A percentile compares a stretch with the other conserved stretches of the same genome.
phyloP scores from a whole-genome alignment of 1,284 basidiomycete genomes.

The Ustilago trichophora region DNA sequence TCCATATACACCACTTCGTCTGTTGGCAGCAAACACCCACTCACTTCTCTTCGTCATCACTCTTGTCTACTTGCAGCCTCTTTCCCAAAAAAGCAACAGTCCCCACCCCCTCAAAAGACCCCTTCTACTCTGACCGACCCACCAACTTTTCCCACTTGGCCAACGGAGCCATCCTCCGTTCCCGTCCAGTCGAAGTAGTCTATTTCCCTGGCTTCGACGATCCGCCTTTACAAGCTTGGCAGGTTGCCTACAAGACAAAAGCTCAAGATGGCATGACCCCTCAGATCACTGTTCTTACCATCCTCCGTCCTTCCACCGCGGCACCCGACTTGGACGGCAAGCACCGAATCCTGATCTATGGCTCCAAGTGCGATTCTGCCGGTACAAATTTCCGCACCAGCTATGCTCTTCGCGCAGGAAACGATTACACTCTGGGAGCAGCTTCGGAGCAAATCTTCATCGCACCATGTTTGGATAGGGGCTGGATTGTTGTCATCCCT shows the following conservation, averaged over 20 bases:
- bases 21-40: neutral
- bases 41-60: too few relatives aligned
- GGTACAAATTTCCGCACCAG: constrained; percentile 42
- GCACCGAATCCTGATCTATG: constrained; percentile 29
- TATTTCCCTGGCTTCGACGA: constrained; percentile 47
- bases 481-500: constrained; percentile 54
- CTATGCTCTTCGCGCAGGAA: constrained; percentile 38
- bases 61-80: constrained; percentile 10
- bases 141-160: constrained; percentile 13
- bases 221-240: constrained; percentile 41
- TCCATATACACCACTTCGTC: too few relatives aligned
- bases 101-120: constrained; percentile 30
- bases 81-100: constrained; percentile 25
- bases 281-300: constrained; percentile 45
- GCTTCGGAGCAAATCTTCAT: constrained; percentile 56
- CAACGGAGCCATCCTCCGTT: constrained; percentile 47
- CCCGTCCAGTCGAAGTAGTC: constrained; percentile 36
- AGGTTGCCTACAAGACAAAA: constrained; percentile 49
- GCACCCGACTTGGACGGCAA: constrained; percentile 27
- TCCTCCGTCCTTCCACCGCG: constrained; percentile 38
- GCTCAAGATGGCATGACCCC: constrained; percentile 42
- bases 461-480: constrained; percentile 50
- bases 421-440: constrained; percentile 29
- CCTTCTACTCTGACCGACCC: constrained; percentile 49
- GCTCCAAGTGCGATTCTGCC: constrained; percentile 41